Percentiles rank a stretch among this genome's conserved stretches.
Evolutionary conservation across 2,329 filamentous ascomycete genomes (phyloP).

Genomic region (Xylaria sp.): DNA sequence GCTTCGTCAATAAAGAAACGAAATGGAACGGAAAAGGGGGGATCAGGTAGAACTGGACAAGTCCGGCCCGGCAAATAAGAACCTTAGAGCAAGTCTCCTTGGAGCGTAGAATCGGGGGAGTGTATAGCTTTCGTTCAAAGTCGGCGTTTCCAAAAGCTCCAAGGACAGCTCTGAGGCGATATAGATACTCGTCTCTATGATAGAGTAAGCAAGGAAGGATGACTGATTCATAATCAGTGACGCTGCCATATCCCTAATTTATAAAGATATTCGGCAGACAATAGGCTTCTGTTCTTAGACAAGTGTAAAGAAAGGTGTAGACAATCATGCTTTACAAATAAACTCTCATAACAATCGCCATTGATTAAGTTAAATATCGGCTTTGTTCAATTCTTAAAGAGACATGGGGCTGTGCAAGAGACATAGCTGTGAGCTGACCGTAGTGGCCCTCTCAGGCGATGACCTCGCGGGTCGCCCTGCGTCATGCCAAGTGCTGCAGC

Average conservation of each 20-base stretch:
- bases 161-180: background rate
- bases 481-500: no score
- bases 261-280: slow-evolving; percentile 2
- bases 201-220: background rate
- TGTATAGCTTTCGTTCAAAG: background rate
- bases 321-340: no score
- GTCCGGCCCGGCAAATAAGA: slow-evolving; percentile 3
- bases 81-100: slow-evolving; percentile 3
- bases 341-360: no score
- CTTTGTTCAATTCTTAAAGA: no score
- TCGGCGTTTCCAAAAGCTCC: background rate
- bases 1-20: background rate
- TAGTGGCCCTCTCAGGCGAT: no score
- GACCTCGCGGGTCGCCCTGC: no score
- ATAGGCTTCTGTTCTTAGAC: background rate
- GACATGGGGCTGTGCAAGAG: no score
- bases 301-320: no score
- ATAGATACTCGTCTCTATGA: background rate
- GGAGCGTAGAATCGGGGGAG: background rate
- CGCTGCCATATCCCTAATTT: background rate
- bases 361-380: no score
- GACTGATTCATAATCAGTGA: background rate
- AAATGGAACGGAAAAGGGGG: background rate
- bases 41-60: background rate
- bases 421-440: no score